Base-by-base conservation (phyloP, 2,329 filamentous ascomycete species). In the Penicillium decumbens region DNA sequence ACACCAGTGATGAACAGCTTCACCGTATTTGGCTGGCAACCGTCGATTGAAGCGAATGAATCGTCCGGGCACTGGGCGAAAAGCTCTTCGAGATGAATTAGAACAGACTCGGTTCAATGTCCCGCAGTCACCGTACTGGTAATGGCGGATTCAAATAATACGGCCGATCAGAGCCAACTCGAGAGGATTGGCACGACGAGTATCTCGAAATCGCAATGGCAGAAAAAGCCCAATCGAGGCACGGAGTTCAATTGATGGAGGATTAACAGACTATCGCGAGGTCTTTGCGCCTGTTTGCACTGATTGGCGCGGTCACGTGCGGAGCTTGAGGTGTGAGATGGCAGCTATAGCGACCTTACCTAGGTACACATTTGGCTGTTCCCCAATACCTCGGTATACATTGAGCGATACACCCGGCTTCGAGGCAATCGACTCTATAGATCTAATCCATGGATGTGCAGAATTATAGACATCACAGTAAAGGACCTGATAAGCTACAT, bases 251-350 rank as follows among this genome's bases (percentile, higher is more conserved):
- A 50, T 50, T 53, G 47, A 29, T 12, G 25, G 20, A 18, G 18
- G 41, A 30, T 32, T 30, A 38, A 20, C 25, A 38, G 20, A 47
- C 38, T 30, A 39, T 44, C 27, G 43, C 40, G 47, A 41, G 45
- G 40, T 49, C 44, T 51, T 45, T 35, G 49, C 45, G 33, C 40
- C 38, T 50, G 53, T 54, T 57, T 57, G 50, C 55, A 51, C 30
- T 45, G 47, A 51, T 51, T 55, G 53, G 37, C 37, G 15, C 4
- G 23, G 43, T 58, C 55, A 58, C 55, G 55, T 57, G 54, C 7
- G 15, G 9, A 37, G 33, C 33, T 37, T 37, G 5, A 12, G 18
- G 3, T 29, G 5, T 45, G 39, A 18, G 25, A 38, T 33, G 3
- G 27, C 27, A 28, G 7, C 13, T 35, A 18, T 18, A 18, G 15